Evolutionary conservation across 2,329 filamentous ascomycete genomes (phyloP), one percentile per base, ranked within the genome.

Genomic region (Herpomyces periplanetae): DNA sequence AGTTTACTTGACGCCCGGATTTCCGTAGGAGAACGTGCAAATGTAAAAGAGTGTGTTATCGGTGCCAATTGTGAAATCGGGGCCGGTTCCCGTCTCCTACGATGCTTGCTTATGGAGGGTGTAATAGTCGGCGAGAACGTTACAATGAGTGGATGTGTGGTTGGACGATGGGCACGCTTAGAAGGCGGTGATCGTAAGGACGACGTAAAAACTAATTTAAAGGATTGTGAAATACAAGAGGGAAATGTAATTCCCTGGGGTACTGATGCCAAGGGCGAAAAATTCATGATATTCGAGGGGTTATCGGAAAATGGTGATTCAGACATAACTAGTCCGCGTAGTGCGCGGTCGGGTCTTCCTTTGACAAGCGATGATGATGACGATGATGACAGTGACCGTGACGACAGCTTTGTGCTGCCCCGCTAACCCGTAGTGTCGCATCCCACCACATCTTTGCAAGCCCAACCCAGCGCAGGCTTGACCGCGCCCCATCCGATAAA

Each of bases 101-200:
- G 73, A 26, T 91, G 75, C 37, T 39, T 91, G 18, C 42, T 91
- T 9, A 88, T 91, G 69, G 75, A 91, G 24, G 68, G 68, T 3
- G 73, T 66, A 1, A 58, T 66, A 4, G 50, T 96, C 6, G 73
- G 68, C 7, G 64, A 68, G 30, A 61, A 63, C 16, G 73, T 62
- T 32, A 69, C 69, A 35, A 44, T 91, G 19, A 80, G 65, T 1
- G 65, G 66, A 10, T 88, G 73, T 32, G 65, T 91, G 13, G 41
- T 91, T 15, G 80, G 80, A 3, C 55, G 61, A 31, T 44, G 68
- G 25, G 61, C 27, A 59, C 63, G 30, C 55, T 96, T 27, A 73
- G 75, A n/a, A 65, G 68, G 17, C 62, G 60, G 5, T 60, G 49
- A 4, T 51, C 33, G 1, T 41, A 36, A 16, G 28, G 39, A 20